Base-by-base conservation (phyloP, 345 rosid genomes). In the Aurinia saxatilis region DNA sequence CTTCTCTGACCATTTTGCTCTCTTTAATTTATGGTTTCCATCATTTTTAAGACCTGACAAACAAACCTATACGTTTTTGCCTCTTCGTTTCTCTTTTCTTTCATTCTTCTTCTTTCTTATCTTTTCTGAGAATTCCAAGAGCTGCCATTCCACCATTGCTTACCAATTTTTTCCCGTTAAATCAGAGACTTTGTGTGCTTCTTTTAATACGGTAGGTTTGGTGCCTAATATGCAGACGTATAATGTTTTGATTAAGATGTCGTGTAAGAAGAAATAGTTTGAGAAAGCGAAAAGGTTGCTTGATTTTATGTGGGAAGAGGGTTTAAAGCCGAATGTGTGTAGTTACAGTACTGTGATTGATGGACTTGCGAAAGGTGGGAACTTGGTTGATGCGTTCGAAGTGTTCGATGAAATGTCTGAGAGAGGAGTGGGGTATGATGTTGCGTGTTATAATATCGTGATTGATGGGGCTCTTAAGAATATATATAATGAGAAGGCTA, bases 351-450 rank as follows among this genome's bases (percentile, higher is more conserved):
- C 88, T 36, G 50, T 90, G 61, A 83, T 93, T 1, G 52, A 50
- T 54, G 87, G 66, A 34, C 41, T 85, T 27, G 82, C 62, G 0
- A 87, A 80, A 83, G 63, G 51, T 16, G 92, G 87, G 48, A 73
- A 86, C 49, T 47, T 83, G 54, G 37, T 0, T n/a, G 79, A 70
- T 61, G 96, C 97, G 34, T 9, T 68, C 66, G 40, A 79, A 68
- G 27, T 90, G 89, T 86, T 90, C 68, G 92, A 93, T 36, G 99
- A 87, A 87, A 93, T 87, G 95, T 69, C 42, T 52, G 72, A 50
- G 6, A 79, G 80, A 75, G 78, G 79, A 7, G 72, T 90, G 45
- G 46, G 44, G 2, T 78, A 84, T 50, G 85, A 85, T 71, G 86
- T 82, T 27, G 72, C 77, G n/a, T 93, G 90, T 68, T 85, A 84